Evolutionary conservation across 805 yeast genomes (phyloP), one percentile per base, ranked within the genome.

Genomic region (Candida vaughaniae): DNA sequence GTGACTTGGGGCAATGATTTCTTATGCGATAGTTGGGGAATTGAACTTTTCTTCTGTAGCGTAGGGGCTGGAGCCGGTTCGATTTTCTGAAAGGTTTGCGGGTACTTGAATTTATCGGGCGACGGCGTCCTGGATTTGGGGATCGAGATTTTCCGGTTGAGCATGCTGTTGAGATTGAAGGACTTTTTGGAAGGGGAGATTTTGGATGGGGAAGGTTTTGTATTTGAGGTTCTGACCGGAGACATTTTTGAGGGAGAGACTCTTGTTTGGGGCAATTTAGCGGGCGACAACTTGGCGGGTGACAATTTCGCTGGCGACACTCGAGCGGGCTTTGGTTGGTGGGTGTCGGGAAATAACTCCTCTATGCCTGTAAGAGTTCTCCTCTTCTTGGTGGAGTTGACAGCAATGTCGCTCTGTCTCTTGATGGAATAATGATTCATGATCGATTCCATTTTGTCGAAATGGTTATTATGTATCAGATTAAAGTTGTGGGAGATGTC

Each of bases 391-490:
- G 32, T 41, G 5, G 41, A 22, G 22, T 22, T n/a, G 4, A 30
- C 16, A 8, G 16, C 4, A 9, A 25, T 29, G 12, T 31, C 43
- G 10, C 10, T 20, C 10, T 20, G 23, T 49, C 46, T 41, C 58
- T 53, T 33, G 51, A 52, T 73, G 1, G 78, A 73, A 41, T 73
- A 73, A 41, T 74, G 79, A 6, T 60, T 55, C 7, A 66, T 55
- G 12, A 75, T 74, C 12, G 77, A 69, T 16, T 74, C 79, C 79
- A 75, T 72, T 31, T 65, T 55, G 36, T 52, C 52, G 45, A 65
- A 66, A 20, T 58, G 51, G n/a, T 56, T 49, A 28, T 58, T 48
- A 22, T 38, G 42, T n/a, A 39, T 34, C 5, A 22, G 17, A 9
- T 22, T 17, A 17, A 25, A 27, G 14, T 9, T 14, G n/a, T 16